These are phyloP conservation scores for Globisporangium megalacanthum DNA, from an alignment of 352 stramenopile genomes.

Conservation along the genomic window DNA sequence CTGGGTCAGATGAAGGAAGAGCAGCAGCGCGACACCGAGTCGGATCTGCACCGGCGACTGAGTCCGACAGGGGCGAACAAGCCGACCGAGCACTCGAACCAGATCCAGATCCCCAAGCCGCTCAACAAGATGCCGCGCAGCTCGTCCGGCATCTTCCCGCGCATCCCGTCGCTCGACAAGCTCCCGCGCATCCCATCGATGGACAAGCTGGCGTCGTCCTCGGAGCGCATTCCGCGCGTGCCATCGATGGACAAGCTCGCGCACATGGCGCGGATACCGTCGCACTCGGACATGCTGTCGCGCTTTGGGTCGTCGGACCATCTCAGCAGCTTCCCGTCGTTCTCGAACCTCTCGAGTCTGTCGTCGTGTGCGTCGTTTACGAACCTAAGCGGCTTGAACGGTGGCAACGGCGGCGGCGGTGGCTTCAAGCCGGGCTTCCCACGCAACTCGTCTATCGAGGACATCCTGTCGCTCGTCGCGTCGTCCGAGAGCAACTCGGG, in stretches of 20 bases:
- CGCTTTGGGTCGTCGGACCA: slow-evolving; percentile 63
- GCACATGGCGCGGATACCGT: slow-evolving; percentile 35
- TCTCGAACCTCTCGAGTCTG: slow-evolving; percentile 62
- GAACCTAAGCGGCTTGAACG: slow-evolving; percentile 56
- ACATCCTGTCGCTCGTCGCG: slow-evolving; percentile 81
- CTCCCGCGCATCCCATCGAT: slow-evolving; percentile 63
- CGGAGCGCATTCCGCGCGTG: slow-evolving; percentile 63
- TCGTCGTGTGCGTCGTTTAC: slow-evolving; percentile 69
- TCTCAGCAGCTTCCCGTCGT: slow-evolving; percentile 72
- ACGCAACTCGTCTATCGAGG: slow-evolving; percentile 83
- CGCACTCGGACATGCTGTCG: slow-evolving; percentile 66
- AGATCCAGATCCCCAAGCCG: slow-evolving; percentile 70
- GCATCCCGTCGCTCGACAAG: slow-evolving; percentile 66
- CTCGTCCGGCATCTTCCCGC: slow-evolving; percentile 76
- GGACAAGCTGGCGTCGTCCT: slow-evolving; percentile 58
- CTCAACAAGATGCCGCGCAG: slow-evolving; percentile 75
- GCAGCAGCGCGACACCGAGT: slow-evolving; percentile 9
- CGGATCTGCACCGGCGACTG: slow-evolving; percentile 20
- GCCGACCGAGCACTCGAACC: slow-evolving; percentile 35
- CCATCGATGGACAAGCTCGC: slow-evolving; percentile 68
- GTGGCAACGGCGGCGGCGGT: slow-evolving; percentile 20
- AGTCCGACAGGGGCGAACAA: slow-evolving; percentile 37
- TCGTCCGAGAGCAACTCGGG: slow-evolving; percentile 60
- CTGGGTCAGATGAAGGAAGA: slow-evolving; percentile 24
- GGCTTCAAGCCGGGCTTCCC: slow-evolving; percentile 51